Evolutionary conservation across 2,329 filamentous ascomycete genomes (phyloP).

Genomic region (Botrytis elliptica): DNA sequence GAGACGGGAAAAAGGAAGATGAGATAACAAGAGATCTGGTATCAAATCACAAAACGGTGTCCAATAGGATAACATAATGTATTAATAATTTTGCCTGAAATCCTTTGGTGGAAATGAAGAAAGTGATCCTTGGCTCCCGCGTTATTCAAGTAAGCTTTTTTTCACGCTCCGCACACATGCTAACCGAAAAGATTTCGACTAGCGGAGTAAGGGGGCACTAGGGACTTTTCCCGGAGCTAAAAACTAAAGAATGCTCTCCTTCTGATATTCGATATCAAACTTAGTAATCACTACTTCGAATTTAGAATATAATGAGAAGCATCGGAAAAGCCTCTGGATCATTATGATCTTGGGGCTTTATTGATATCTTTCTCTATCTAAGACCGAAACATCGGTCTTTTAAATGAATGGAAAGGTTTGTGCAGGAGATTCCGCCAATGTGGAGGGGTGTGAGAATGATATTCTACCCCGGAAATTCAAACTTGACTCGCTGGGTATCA

Average conservation of each 20-base stretch:
- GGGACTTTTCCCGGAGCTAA: neutral
- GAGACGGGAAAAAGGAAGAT: neutral
- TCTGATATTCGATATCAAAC: neutral
- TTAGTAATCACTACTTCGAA: neutral
- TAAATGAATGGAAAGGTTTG: neutral
- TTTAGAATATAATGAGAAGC: neutral
- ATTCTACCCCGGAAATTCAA: neutral
- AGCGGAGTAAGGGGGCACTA: neutral
- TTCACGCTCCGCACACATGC: neutral
- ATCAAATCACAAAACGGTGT: neutral
- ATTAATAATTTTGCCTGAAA: neutral
- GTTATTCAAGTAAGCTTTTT: neutral
- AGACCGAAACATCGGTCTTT: neutral
- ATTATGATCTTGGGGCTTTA: neutral
- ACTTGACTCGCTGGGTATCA: neutral
- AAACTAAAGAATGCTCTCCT: neutral
- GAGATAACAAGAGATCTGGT: neutral
- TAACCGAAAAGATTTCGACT: neutral
- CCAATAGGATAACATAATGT: neutral
- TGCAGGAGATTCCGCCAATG: no score
- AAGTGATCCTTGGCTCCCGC: neutral
- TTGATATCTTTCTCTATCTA: neutral
- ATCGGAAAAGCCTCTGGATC: neutral
- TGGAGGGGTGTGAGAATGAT: neutral
- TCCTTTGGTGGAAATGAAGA: neutral